phyloP scores from a whole-genome alignment of 2,329 filamentous ascomycete species.

The Calonectria crousiana region DNA sequence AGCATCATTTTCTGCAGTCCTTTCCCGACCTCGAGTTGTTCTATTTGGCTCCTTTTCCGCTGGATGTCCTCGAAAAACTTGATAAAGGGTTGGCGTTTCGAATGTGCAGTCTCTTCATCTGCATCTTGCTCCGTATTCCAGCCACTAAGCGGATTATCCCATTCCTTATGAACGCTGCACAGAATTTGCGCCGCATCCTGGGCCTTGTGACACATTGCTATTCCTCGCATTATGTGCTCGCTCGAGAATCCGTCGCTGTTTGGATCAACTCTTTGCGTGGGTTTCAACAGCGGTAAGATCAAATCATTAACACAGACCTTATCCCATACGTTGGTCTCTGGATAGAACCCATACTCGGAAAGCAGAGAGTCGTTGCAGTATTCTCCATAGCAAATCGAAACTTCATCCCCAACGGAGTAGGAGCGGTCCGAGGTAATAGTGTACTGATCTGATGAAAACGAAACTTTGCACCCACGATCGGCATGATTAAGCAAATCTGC shows the following conservation, averaged over 20 bases:
- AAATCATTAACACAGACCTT: not conserved
- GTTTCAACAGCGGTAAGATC: not conserved
- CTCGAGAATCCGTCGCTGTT: not conserved
- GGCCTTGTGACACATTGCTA: not conserved
- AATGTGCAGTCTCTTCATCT: too few relatives aligned
- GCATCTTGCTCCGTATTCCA: not conserved
- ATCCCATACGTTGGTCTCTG: not conserved
- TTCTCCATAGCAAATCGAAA: not conserved
- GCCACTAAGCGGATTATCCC: not conserved
- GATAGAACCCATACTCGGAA: not conserved
- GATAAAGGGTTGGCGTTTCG: not conserved
- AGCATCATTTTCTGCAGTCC: not conserved
- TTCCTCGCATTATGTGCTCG: not conserved
- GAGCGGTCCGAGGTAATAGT: not conserved
- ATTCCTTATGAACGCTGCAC: not conserved
- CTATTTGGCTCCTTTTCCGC: not conserved
- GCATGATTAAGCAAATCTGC: not conserved
- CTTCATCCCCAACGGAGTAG: not conserved
- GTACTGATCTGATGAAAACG: not conserved
- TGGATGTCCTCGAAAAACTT: not conserved
- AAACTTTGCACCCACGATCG: not conserved
- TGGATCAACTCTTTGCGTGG: not conserved
- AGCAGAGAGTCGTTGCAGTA: not conserved
- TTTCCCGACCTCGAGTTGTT: not conserved
- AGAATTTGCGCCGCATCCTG: not conserved